Base-by-base conservation (phyloP, 306 rosid genomes). In the Vigna trinervia region DNA sequence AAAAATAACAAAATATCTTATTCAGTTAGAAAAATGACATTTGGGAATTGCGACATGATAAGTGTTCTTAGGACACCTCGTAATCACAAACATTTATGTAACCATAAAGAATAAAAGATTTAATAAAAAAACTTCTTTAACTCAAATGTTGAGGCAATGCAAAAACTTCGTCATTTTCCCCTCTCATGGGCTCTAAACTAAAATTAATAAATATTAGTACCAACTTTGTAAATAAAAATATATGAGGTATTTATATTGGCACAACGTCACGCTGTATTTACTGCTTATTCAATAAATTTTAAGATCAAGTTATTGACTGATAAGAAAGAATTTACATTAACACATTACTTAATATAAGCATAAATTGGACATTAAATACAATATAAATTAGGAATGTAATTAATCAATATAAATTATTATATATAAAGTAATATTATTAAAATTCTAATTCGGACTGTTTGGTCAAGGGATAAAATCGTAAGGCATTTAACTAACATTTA, bases 51-150 rank as follows among this genome's bases (percentile, higher is more conserved):
- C 36, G 26, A 26, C 47, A 22, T 23, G 9, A 14, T 54, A 17
- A 12, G 41, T 75, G 17, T 57, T 62, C n/a, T 46, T 10, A 70
- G 8, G 79, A 53, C 78, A 85, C 54, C 70, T 84, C 78, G 58
- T 13, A 39, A 45, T 57, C 80, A 59, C 12, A 60, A 10, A 60
- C 64, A 26, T 12, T 58, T 56, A 20, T 1, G 34, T 10, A 23
- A 41, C 63, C 63, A 9, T 22, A 14, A n/a, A 58, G 64, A 12
- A 32, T 63, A n/a, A 38, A 63, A 26, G 28, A 26, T 26, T 26
- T 26, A 26, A 26, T 26, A 0, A 26, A 26, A 26, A 26, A 17
- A 17, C 19, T 17, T 17, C 19, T 17, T 17, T 17, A 17, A 17
- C 19, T 17, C 19, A 17, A 17, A 17, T 17, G 19, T 17, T 17